A percentile compares a stretch with the other conserved stretches of the same genome.
phyloP scores from a whole-genome alignment of 331 rosid genomes.

The Quercus lobata region DNA sequence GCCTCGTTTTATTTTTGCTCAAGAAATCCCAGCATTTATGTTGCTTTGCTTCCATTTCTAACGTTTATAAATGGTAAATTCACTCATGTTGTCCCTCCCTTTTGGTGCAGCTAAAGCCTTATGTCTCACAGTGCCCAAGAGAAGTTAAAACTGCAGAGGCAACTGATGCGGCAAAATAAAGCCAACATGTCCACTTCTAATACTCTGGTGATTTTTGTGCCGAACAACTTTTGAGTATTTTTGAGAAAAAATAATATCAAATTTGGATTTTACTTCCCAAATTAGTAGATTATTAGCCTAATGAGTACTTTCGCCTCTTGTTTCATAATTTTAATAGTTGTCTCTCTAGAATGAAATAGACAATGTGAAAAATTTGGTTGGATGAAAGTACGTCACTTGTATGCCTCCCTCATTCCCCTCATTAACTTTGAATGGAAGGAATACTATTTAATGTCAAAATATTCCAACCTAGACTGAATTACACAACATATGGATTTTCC shows the following conservation, averaged over 20 bases:
- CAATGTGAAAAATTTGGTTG: background rate
- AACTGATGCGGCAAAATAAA: slow-evolving; percentile 4
- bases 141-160: slow-evolving; percentile 11
- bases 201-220: background rate
- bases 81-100: background rate
- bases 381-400: too few species aligned
- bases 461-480: too few species aligned
- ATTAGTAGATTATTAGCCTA: background rate
- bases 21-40: background rate
- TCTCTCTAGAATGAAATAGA: background rate
- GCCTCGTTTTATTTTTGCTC: background rate
- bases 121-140: slow-evolving; percentile 17
- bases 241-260: background rate
- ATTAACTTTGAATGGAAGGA: too few species aligned
- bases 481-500: too few species aligned
- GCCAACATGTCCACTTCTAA: background rate
- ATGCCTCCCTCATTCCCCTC: too few species aligned
- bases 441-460: too few species aligned
- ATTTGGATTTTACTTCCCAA: background rate
- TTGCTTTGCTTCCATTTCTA: background rate
- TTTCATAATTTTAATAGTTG: background rate
- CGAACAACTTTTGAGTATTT: background rate
- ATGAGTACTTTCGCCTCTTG: background rate
- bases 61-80: background rate
- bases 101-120: slow-evolving; percentile 13